Evolutionary conservation across 2,329 filamentous ascomycete genomes (phyloP).

Genomic region (Sordariomycetes sp.): DNA sequence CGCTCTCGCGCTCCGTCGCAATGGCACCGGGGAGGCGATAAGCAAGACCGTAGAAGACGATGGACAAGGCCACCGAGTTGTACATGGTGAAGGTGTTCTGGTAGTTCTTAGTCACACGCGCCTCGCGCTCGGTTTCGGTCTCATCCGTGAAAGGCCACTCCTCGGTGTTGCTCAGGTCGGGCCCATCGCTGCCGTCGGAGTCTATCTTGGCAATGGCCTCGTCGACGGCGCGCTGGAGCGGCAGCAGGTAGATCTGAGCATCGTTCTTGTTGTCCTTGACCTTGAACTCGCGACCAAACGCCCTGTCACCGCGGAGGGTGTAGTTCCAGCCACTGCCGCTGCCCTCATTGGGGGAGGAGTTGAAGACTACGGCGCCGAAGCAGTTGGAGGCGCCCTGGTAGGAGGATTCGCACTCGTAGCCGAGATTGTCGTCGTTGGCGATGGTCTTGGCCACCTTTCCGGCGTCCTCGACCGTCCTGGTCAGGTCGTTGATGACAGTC

Average conservation of each 20-base stretch:
- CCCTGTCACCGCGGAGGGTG: slow-evolving; percentile 55
- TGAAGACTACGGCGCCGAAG: slow-evolving; percentile 64
- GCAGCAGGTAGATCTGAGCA: slow-evolving; percentile 55
- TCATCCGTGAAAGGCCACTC: slow-evolving; percentile 40
- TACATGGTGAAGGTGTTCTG: slow-evolving; percentile 66
- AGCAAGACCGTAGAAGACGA: slow-evolving; percentile 69
- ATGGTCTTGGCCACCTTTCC: slow-evolving; percentile 15
- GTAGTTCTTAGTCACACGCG: slow-evolving; percentile 58
- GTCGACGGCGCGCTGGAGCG: slow-evolving; percentile 62
- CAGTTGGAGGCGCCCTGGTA: slow-evolving; percentile 60
- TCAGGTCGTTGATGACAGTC: slow-evolving; percentile 47
- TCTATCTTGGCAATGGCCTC: slow-evolving; percentile 37
- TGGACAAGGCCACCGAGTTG: slow-evolving; percentile 68
- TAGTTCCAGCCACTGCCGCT: slow-evolving; percentile 54
- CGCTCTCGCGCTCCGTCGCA: slow-evolving; percentile 75
- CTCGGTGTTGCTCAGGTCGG: slow-evolving; percentile 11
- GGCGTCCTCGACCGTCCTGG: slow-evolving; percentile 10
- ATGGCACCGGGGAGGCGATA: slow-evolving; percentile 84
- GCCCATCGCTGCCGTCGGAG: slow-evolving; percentile 13
- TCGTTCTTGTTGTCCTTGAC: slow-evolving; percentile 50
- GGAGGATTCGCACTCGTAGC: slow-evolving; percentile 44
- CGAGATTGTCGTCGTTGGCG: slow-evolving; percentile 16
- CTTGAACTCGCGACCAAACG: slow-evolving; percentile 45
- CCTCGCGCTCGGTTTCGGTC: slow-evolving; percentile 57
- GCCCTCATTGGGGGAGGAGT: slow-evolving; percentile 58